Evolutionary conservation across 2,329 filamentous ascomycete species (phyloP), one percentile per base, ranked within the genome.

Genomic region (Monosporascus sp.): DNA sequence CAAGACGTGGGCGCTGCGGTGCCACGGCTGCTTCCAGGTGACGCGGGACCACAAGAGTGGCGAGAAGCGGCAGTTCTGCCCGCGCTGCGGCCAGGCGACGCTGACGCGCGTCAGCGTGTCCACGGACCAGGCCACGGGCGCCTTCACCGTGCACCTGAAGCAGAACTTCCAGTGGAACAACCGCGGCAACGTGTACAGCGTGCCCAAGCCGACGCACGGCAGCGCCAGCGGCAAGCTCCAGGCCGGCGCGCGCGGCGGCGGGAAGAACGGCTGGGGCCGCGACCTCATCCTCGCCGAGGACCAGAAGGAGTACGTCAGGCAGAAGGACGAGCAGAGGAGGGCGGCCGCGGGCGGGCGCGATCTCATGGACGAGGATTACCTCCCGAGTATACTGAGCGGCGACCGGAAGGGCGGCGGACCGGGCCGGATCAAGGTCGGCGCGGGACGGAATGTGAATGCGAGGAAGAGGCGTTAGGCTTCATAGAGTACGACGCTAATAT

Each of bases 141-240:
- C 86, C 63, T 95, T 97, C 74, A 85, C 81, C 55, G 73, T 99
- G 55, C 89, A 97, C 68, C 77, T 99, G 55, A 96, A 96, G 78
- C 87, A 86, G 72, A 96, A 96, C 71, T 96, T 94, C 78, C 91
- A 97, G 73, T 96, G 87, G 86, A 97, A 96, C 73, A 96, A 88
- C 61, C 82, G 92, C 24, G 94, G 94, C 50, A 94, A 97, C 70
- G 84, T 90, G 38, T 99, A 87, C 76, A 95, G 91, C 69, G 85
- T 99, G 45, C 94, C 94, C 1, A 97, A 97, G 75, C 89, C 94
- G 0, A 82, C 88, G 14, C 84, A 89, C 56, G 94, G 94, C 2
- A 87, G 82, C 15, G 74, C 92, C 7, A 96, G 85, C 70, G 91
- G 91, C 47, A 91, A 91, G 70, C 78, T 76, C 73, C 70, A 82